Conservation (phyloP, 2,329 filamentous ascomycete species). For the Waltergamsia citrina region DNA sequence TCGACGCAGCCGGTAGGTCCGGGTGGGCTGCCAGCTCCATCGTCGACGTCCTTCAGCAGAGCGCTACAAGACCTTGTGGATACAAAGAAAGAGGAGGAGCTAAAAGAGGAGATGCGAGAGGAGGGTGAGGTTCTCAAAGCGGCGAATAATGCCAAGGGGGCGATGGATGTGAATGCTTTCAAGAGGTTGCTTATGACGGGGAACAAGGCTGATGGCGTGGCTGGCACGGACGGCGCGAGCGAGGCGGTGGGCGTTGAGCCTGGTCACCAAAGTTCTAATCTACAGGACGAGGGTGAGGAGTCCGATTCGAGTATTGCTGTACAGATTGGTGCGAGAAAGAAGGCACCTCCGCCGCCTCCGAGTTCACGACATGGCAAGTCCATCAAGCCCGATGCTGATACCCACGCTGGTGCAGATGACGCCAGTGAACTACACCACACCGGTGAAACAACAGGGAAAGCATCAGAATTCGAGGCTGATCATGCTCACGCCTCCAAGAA, state of each 20-base stretch:
- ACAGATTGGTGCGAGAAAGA: conserved; percentile 26
- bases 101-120: conserved; percentile 18
- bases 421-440: background rate
- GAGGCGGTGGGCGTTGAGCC: background rate
- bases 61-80: conserved; percentile 42
- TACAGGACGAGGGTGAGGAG: conserved; percentile 11
- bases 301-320: conserved; percentile 18
- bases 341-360: conserved; percentile 61
- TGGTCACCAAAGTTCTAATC: background rate
- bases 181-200: conserved; percentile 69
- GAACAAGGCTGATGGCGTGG: conserved; percentile 29
- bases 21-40: conserved; percentile 7
- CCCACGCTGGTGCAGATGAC: conserved; percentile 1
- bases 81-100: conserved; percentile 17
- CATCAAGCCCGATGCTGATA: conserved; percentile 39
- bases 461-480: conserved; percentile 11
- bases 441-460: background rate
- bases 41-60: conserved; percentile 41
- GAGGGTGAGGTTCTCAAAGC: conserved; percentile 21
- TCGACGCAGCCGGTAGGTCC: no score
- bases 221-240: background rate
- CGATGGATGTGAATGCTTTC: conserved; percentile 71
- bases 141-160: conserved; percentile 24
- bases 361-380: conserved; percentile 72
- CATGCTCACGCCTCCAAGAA: conserved; percentile 25